Percentiles rank a stretch among this genome's conserved stretches.
Evolutionary conservation across 306 rosid genomes (phyloP).

Genomic region (Pyrus bretschneideri): DNA sequence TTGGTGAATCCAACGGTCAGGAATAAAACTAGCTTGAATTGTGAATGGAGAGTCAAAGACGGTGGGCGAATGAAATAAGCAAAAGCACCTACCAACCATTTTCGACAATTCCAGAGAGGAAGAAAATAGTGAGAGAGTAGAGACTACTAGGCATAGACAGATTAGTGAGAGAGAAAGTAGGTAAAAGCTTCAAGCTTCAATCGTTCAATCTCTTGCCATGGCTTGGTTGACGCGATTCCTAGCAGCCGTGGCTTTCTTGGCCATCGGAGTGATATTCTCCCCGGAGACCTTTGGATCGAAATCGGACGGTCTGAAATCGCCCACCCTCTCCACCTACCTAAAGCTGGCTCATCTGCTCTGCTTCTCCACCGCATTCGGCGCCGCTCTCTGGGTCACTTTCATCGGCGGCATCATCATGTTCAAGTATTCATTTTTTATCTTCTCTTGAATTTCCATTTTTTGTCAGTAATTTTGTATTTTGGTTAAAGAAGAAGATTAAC

Average conservation of each 20-base stretch:
- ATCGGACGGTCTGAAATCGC: slow-evolving; percentile 37
- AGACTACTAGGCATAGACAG: no score
- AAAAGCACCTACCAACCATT: no score
- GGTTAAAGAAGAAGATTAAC: neutral
- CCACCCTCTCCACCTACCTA: slow-evolving; percentile 50
- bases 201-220: slow-evolving; percentile 27
- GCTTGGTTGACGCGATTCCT: slow-evolving; percentile 73
- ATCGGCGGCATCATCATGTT: slow-evolving; percentile 98
- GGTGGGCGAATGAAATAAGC: no score
- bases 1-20: neutral
- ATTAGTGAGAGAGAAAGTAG: neutral
- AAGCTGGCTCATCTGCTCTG: slow-evolving; percentile 82
- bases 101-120: neutral
- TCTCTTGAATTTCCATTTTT: neutral
- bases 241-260: slow-evolving; percentile 70
- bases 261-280: slow-evolving; percentile 83
- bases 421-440: slow-evolving; percentile 38
- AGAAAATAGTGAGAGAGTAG: neutral
- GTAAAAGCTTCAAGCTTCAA: neutral
- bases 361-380: slow-evolving; percentile 89
- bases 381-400: slow-evolving; percentile 94
- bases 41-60: no score
- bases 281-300: slow-evolving; percentile 83
- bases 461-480: neutral
- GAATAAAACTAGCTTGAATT: neutral